phyloP scores from a whole-genome alignment of 1,284 basidiomycete species.

The Phellopilus nigrolimitatus region DNA sequence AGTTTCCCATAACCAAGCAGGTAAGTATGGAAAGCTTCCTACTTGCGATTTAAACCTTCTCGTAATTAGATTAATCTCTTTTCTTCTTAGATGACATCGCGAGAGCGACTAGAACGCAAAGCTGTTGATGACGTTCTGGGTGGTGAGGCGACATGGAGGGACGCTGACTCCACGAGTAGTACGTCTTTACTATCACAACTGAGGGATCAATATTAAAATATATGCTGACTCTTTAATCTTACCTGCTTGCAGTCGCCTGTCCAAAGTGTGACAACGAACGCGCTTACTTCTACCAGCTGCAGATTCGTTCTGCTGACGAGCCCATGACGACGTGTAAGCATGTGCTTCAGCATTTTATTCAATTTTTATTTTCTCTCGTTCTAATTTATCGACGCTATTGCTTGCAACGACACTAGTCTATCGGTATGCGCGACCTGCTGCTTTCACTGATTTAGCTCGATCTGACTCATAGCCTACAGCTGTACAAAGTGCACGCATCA shows the following conservation, averaged over 20 bases:
- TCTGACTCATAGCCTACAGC: not conserved
- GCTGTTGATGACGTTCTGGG: conserved; percentile 92
- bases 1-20: conserved; percentile 78
- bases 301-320: conserved; percentile 95
- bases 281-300: conserved; percentile 94
- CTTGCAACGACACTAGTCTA: too few species aligned
- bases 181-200: conserved; percentile 24
- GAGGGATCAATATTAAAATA: too few species aligned
- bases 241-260: conserved; percentile 59
- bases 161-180: conserved; percentile 89
- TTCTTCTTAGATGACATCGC: conserved; percentile 71
- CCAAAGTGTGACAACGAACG: conserved; percentile 86
- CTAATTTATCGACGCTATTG: too few species aligned
- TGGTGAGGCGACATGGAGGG: conserved; percentile 91
- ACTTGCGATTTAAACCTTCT: not conserved
- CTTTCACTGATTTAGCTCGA: not conserved
- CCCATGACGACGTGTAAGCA: conserved; percentile 94
- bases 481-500: conserved; percentile 19
- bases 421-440: conserved; percentile 4
- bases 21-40: conserved; percentile 44
- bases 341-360: too few species aligned
- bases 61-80: not conserved
- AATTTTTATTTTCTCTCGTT: conserved; percentile 7
- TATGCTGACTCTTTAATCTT: too few species aligned
- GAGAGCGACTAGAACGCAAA: conserved; percentile 81